phyloP scores from a whole-genome alignment of 495 filamentous ascomycete genomes.

The Cladorrhinum samala region DNA sequence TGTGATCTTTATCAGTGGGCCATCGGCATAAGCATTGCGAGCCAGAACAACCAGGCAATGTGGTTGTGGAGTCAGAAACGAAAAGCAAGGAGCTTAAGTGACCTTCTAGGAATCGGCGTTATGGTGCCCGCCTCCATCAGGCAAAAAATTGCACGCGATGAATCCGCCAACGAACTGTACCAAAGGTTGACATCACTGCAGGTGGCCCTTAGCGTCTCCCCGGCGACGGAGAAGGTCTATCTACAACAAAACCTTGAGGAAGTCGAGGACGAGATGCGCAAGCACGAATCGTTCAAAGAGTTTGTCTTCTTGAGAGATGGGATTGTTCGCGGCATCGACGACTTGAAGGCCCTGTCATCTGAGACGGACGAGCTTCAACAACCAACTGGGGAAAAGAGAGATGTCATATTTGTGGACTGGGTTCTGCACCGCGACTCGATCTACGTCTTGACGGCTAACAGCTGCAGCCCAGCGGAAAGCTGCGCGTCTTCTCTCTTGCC shows the following conservation, averaged over 20 bases:
- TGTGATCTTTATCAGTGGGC: neutral
- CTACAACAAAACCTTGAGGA: neutral
- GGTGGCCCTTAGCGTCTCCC: neutral
- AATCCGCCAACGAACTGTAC: neutral
- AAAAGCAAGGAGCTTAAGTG: neutral
- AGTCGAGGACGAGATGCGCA: neutral
- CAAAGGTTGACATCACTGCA: neutral
- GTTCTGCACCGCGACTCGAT: neutral
- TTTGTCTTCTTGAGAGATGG: neutral
- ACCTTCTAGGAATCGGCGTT: neutral
- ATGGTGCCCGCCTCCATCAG: neutral
- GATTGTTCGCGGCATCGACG: neutral
- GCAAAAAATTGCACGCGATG: neutral
- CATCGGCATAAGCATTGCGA: neutral
- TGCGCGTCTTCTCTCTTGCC: neutral
- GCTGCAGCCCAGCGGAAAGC: neutral
- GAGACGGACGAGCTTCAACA: neutral
- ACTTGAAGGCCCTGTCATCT: neutral
- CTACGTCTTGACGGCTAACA: neutral
- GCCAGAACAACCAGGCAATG: neutral
- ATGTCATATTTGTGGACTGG: neutral
- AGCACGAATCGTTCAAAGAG: neutral
- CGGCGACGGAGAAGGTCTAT: neutral
- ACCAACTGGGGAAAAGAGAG: neutral
- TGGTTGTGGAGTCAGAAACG: neutral